phyloP scores from a whole-genome alignment of 768 basidiomycete species.

The Coprinopsis marcescibilis region DNA sequence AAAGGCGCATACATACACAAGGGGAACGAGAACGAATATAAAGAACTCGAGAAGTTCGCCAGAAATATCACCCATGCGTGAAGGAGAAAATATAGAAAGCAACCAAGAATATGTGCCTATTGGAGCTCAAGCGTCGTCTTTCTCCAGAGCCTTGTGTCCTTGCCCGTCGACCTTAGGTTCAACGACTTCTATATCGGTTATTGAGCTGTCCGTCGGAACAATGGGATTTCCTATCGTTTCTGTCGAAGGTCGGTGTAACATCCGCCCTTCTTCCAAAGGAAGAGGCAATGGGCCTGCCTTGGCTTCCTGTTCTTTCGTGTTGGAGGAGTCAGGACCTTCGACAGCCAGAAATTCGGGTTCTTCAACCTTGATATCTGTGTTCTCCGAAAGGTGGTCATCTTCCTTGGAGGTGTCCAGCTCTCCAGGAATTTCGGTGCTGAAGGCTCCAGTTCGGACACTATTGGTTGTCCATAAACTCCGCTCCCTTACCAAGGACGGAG shows the following conservation, averaged over 20 bases:
- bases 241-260: not conserved
- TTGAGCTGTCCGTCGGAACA: not conserved
- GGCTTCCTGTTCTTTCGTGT: not conserved
- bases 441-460: constrained; percentile 52
- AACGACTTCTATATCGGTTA: too few species aligned
- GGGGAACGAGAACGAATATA: too few species aligned
- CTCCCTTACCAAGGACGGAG: constrained; percentile 42
- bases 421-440: constrained; percentile 37
- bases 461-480: constrained; percentile 58
- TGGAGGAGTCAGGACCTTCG: not conserved
- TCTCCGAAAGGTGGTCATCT: constrained; percentile 14
- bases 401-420: constrained; percentile 25
- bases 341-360: not conserved
- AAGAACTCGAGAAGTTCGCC: too few species aligned
- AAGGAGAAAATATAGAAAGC: too few species aligned
- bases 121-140: too few species aligned
- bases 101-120: too few species aligned
- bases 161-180: too few species aligned
- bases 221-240: constrained; percentile 2
- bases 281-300: too few species aligned
- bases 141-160: too few species aligned
- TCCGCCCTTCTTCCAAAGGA: not conserved
- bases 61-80: too few species aligned
- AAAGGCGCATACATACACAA: too few species aligned
- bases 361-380: constrained; percentile 3